Conservation (phyloP, 768 basidiomycete species). For the Epithele typhae region DNA sequence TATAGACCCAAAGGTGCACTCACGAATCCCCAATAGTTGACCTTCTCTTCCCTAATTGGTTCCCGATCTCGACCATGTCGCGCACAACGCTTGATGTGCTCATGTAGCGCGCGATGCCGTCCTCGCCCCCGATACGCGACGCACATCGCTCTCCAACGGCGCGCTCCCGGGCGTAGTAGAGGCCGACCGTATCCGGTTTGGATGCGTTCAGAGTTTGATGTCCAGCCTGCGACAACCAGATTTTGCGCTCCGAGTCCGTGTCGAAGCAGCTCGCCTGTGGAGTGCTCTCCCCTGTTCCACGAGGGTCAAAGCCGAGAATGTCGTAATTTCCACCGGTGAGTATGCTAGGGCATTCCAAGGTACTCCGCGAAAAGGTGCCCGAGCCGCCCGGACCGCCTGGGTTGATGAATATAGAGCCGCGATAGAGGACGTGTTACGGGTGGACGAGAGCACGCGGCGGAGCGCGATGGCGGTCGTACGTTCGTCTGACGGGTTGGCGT, state of each 20-base stretch:
- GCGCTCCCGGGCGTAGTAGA: slow-evolving; percentile 6
- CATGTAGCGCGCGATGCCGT: slow-evolving; percentile 19
- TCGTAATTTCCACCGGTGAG: slow-evolving; percentile 10
- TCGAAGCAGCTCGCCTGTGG: slow-evolving; percentile 14
- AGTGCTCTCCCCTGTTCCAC: slow-evolving; percentile 16
- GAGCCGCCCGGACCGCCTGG: slow-evolving; percentile 11
- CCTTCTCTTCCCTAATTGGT: slow-evolving; percentile 25
- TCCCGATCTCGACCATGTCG: slow-evolving; percentile 28
- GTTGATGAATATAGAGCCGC: slow-evolving; percentile 11
- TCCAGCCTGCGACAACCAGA: slow-evolving; percentile 13
- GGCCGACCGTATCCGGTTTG: slow-evolving; percentile 4
- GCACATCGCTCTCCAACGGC: slow-evolving; percentile 7
- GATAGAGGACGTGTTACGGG: slow-evolving; percentile 2
- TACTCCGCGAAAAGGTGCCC: slow-evolving; percentile 5
- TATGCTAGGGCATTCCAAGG: slow-evolving; percentile 3
- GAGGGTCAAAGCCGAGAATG: slow-evolving; percentile 19
- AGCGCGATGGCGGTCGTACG: slow-evolving; percentile 15
- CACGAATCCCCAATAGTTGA: slow-evolving; percentile 29
- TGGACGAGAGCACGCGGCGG: slow-evolving; percentile 5
- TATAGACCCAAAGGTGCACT: not conserved
- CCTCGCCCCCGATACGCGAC: slow-evolving; percentile 14
- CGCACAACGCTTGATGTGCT: slow-evolving; percentile 25
- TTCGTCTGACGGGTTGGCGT: slow-evolving; percentile 9
- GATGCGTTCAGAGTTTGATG: slow-evolving; percentile 9
- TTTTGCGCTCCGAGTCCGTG: slow-evolving; percentile 2